phyloP scores from a whole-genome alignment of 2,329 filamentous ascomycete genomes.

The Elsinoe arachidis region DNA sequence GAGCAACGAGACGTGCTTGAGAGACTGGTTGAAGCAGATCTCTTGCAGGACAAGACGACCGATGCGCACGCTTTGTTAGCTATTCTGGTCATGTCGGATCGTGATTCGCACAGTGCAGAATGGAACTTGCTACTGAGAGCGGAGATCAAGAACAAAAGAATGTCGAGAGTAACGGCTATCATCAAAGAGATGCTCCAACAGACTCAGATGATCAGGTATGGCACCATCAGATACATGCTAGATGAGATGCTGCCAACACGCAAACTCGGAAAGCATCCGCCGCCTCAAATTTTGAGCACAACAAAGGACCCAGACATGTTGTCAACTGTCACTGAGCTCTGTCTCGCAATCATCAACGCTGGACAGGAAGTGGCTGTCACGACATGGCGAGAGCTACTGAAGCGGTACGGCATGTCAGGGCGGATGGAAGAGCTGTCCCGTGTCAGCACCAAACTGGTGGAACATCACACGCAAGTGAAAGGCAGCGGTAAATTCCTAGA shows the following conservation, averaged over 20 bases:
- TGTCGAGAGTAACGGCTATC: conserved; percentile 25
- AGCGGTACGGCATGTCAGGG: conserved; percentile 50
- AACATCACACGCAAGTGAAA: conserved; percentile 14
- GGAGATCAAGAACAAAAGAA: conserved; percentile 26
- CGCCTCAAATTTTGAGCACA: conserved; percentile 15
- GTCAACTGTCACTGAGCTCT: conserved; percentile 39
- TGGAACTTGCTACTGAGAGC: conserved; percentile 43
- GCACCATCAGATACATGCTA: conserved; percentile 39
- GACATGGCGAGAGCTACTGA: conserved; percentile 51
- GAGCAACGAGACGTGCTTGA: conserved; percentile 42
- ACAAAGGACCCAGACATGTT: conserved; percentile 28
- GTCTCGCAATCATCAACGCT: conserved; percentile 39
- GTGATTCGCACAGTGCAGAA: conserved; percentile 24
- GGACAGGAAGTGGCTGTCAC: conserved; percentile 33
- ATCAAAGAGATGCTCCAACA: conserved; percentile 44
- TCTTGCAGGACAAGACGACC: neutral
- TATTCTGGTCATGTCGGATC: conserved; percentile 43
- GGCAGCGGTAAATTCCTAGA: neutral
- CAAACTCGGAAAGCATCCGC: conserved; percentile 29
- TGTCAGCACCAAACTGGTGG: conserved; percentile 44
- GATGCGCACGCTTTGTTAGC: conserved; percentile 26
- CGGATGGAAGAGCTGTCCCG: conserved; percentile 44
- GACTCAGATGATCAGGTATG: conserved; percentile 33
- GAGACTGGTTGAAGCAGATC: conserved; percentile 38
- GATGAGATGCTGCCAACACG: conserved; percentile 33